Base-by-base conservation (phyloP, 164 flowering plant genomes). In the Liquidambar formosana region DNA sequence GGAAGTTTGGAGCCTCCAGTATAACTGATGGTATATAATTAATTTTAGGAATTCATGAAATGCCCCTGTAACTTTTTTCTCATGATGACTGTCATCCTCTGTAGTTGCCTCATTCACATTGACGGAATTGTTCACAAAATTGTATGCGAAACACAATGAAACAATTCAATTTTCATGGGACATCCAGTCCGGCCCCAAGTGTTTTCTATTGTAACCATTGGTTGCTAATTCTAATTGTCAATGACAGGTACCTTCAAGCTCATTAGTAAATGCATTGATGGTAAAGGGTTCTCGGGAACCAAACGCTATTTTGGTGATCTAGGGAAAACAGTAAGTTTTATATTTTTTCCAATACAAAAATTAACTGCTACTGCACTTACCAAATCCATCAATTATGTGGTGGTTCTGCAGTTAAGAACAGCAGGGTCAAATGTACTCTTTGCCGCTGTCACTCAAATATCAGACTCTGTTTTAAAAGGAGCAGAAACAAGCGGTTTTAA, bases 221-320 rank as follows among this genome's bases (percentile, higher is more conserved):
- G 19, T 62, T 57, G 19, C 33, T 67, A 23, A 53, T 49, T 71
- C 57, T 46, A 66, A 28, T 48, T 64, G 69, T 22, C 63, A 57
- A 38, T 53, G 56, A 28, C 77, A 94, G 99, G 97, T 61, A 89
- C 92, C 66, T 91, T 94, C 78, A 90, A 92, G 66, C 81, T 94
- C 54, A 76, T 94, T 65, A 87, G 92, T 56, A 94, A 88, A 78
- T 82, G 85, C 66, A 87, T 94, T n/a, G 75, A 86, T 54, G 80
- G 74, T 21, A 92, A 89, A 78, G 97, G 94, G 12, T 87, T 89
- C 76, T 92, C 97, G 33, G 99, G 97, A 66, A 92, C 97, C 69
- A 92, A 86, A 65, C 93, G 97, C 53, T 94, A 94, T 66, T 82
- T 94, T 75, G 99, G 99, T 65, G 99, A 94, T 78, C 81, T 94